phyloP scores from a whole-genome alignment of 805 yeast species.

The Isabelozyma heimii region DNA sequence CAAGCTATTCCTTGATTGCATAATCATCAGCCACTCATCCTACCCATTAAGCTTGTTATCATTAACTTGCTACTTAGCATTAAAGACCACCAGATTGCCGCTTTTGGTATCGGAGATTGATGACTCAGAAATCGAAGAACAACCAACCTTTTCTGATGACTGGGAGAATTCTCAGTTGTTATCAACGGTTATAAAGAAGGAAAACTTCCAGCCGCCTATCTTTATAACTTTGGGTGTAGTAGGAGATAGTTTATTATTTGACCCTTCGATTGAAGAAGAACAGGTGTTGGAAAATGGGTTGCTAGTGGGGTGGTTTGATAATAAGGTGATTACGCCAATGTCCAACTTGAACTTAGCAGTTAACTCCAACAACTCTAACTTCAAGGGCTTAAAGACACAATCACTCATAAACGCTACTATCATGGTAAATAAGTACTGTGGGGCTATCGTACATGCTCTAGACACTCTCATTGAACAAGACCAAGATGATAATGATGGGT shows the following conservation, averaged over 20 bases:
- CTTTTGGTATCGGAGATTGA: slow-evolving; percentile 65
- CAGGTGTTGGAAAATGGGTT: slow-evolving; percentile 85
- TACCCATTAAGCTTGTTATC: slow-evolving; percentile 82
- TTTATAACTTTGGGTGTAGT: slow-evolving; percentile 74
- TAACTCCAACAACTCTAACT: slow-evolving; percentile 39
- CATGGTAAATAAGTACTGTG: slow-evolving; percentile 60
- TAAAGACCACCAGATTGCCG: slow-evolving; percentile 76
- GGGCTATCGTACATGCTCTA: slow-evolving; percentile 57
- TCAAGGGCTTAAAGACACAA: slow-evolving; percentile 54
- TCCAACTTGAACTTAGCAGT: slow-evolving; percentile 63
- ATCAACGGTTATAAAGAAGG: slow-evolving; percentile 27
- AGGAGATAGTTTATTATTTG: slow-evolving; percentile 67
- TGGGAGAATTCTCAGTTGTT: slow-evolving; percentile 61
- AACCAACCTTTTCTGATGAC: slow-evolving; percentile 88
- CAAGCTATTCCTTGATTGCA: slow-evolving; percentile 75
- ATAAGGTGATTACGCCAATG: slow-evolving; percentile 70
- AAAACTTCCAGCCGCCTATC: slow-evolving; percentile 64
- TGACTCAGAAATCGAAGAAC: slow-evolving; percentile 75
- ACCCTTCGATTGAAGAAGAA: slow-evolving; percentile 88
- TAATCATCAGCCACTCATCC: slow-evolving; percentile 73
- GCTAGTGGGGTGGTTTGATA: slow-evolving; percentile 66
- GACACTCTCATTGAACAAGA: slow-evolving; percentile 44
- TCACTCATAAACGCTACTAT: slow-evolving; percentile 53
- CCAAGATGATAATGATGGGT: slow-evolving; percentile 26
- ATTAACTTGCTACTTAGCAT: slow-evolving; percentile 76